A percentile compares a stretch with the other conserved stretches of the same genome.
Conservation (phyloP, 257 asterid species). For the Nicotiana otophora region DNA sequence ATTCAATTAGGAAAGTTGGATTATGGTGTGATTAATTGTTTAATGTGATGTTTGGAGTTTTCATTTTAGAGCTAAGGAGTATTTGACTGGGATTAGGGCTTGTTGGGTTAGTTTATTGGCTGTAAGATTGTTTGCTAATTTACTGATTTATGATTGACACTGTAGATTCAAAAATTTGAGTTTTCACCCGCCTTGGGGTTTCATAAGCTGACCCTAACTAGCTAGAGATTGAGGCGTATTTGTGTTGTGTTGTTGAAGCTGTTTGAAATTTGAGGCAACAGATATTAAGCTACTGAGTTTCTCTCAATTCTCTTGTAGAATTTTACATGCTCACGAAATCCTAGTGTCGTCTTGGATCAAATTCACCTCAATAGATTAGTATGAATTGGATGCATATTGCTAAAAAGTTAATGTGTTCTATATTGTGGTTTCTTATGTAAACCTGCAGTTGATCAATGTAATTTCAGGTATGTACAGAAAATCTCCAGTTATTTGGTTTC, state of each 20-base stretch:
- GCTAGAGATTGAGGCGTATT: too few relatives aligned
- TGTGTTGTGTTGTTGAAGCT: not conserved
- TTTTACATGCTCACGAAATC: not conserved
- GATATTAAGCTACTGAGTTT: not conserved
- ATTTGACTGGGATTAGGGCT: not conserved
- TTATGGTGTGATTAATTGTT: not conserved
- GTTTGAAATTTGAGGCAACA: not conserved
- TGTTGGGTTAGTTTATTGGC: not conserved
- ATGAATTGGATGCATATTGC: not conserved
- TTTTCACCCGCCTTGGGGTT: too few relatives aligned
- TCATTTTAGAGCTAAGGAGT: not conserved
- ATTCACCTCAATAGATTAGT: not conserved
- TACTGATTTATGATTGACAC: too few relatives aligned
- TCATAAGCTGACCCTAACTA: too few relatives aligned
- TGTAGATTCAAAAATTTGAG: not conserved
- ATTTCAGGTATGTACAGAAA: not conserved
- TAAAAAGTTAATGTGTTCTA: not conserved
- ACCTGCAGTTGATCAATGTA: not conserved
- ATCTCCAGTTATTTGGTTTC: not conserved
- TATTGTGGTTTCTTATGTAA: not conserved
- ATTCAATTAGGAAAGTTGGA: not conserved
- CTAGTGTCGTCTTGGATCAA: not conserved
- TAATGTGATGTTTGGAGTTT: not conserved
- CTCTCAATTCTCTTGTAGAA: not conserved
- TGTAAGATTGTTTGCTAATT: too few relatives aligned